Percentiles rank a stretch among this genome's conserved stretches.
These are phyloP conservation scores for Mediolabrus comicus DNA, from an alignment of 108 stramenopile genomes.

Conservation along the genomic window DNA sequence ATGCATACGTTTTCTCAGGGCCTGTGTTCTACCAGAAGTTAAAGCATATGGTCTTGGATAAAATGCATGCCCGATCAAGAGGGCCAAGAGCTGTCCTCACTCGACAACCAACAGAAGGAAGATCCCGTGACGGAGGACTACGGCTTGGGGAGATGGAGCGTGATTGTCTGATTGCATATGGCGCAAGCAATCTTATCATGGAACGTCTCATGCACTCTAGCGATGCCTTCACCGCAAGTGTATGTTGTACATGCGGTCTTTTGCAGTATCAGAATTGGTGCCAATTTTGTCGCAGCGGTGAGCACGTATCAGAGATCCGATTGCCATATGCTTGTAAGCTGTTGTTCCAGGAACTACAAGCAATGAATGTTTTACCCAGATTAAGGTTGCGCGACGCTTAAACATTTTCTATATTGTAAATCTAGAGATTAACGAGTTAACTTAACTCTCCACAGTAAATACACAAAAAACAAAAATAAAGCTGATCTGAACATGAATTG, in stretches of 20 bases:
- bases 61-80: conserved; percentile 97
- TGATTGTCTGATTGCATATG: conserved; percentile 99
- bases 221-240: conserved; percentile 97
- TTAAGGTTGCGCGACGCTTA: conserved; percentile 79
- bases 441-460: background rate
- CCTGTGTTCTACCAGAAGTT: conserved; percentile 99
- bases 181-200: conserved; percentile 98
- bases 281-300: conserved; percentile 93
- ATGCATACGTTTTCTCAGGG: conserved; percentile 95
- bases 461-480: background rate
- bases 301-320: conserved; percentile 89
- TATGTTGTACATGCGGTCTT: conserved; percentile 93
- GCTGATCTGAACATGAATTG: no score
- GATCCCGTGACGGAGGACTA: conserved; percentile 97
- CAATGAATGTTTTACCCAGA: conserved; percentile 92
- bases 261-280: conserved; percentile 97
- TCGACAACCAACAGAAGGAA: conserved; percentile 99
- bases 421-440: no score
- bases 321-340: conserved; percentile 99
- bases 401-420: no score
- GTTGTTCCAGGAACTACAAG: conserved; percentile 97
- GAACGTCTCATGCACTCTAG: conserved; percentile 99
- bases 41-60: conserved; percentile 99
- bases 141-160: conserved; percentile 98
- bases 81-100: conserved; percentile 98